Conservation (phyloP, 495 filamentous ascomycete species). For the Aspergillus homomorphus region DNA sequence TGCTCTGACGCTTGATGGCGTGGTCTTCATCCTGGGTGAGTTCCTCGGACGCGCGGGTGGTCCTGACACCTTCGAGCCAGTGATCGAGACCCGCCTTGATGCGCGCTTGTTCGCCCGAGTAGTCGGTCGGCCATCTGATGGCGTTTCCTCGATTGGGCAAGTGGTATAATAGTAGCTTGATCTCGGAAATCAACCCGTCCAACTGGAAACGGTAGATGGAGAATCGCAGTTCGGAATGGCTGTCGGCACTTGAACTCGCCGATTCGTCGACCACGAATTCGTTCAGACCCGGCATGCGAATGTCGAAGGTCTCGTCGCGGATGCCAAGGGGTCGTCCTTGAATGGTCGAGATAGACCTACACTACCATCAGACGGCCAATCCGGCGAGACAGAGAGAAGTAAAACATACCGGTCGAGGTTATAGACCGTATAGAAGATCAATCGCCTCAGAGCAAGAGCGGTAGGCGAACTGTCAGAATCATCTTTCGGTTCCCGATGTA, state of each 20-base stretch:
- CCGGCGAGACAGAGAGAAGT: not conserved
- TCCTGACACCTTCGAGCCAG: conserved; percentile 13
- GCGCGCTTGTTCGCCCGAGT: conserved; percentile 9
- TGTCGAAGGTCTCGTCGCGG: conserved; percentile 26
- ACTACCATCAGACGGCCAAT: not conserved
- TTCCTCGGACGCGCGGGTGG: not conserved
- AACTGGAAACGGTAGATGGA: conserved; percentile 20
- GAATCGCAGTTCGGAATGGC: conserved; percentile 6
- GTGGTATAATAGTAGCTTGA: conserved; percentile 26
- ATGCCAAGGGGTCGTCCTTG: conserved; percentile 31
- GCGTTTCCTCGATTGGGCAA: conserved; percentile 14
- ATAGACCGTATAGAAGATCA: conserved; percentile 26
- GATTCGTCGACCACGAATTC: conserved; percentile 4
- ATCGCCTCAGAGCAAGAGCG: conserved; percentile 11
- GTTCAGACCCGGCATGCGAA: conserved; percentile 11
- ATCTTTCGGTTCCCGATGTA: conserved; percentile 23
- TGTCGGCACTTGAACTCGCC: not conserved
- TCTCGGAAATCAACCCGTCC: conserved; percentile 26
- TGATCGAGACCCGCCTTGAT: conserved; percentile 21
- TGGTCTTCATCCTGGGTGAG: conserved; percentile 9
- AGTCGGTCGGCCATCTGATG: conserved; percentile 20
- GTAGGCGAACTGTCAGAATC: conserved; percentile 4
- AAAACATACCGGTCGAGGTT: conserved; percentile 22
- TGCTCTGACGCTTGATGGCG: conserved; percentile 4
- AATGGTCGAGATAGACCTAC: conserved; percentile 24